A percentile compares a stretch with the other conserved stretches of the same genome.
These are phyloP conservation scores for Sclerotinia borealis DNA, from an alignment of 2,329 filamentous ascomycete genomes.

Conservation along the genomic window DNA sequence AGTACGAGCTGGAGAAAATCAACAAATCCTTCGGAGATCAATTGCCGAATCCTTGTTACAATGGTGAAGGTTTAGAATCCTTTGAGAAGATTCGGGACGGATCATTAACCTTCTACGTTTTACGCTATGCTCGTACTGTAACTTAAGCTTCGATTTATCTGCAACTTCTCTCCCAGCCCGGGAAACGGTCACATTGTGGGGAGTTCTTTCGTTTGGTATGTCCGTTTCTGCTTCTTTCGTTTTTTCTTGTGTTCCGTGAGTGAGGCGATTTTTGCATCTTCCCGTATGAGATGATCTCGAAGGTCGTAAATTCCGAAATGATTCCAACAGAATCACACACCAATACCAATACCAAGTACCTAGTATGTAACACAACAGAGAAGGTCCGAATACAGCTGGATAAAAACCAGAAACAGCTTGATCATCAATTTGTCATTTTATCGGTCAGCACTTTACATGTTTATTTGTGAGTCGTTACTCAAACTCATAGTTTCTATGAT, in stretches of 20 bases:
- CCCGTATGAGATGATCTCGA: not conserved
- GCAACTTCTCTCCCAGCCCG: not conserved
- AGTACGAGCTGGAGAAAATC: not conserved
- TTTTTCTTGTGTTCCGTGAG: not conserved
- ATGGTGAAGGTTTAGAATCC: not conserved
- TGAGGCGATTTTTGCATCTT: not conserved
- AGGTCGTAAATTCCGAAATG: not conserved
- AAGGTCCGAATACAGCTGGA: not conserved
- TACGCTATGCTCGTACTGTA: not conserved
- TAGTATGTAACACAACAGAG: not conserved
- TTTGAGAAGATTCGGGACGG: constrained; percentile 3
- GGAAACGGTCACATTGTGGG: not conserved
- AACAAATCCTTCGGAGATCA: not conserved
- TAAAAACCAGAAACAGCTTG: not conserved
- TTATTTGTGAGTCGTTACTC: not conserved
- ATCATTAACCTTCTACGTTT: not conserved
- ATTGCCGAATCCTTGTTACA: not conserved
- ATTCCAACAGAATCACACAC: not conserved
- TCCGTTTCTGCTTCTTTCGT: not conserved
- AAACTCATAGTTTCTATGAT: not conserved
- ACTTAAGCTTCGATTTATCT: not conserved
- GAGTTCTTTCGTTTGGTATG: not conserved
- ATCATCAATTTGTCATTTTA: not conserved
- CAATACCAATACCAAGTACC: not conserved
- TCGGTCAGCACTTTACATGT: not conserved